Percentiles rank a stretch among this genome's conserved stretches.
These are phyloP conservation scores for Cladorrhinum sp. DNA, from an alignment of 2,329 filamentous ascomycete species.

Conservation along the genomic window DNA sequence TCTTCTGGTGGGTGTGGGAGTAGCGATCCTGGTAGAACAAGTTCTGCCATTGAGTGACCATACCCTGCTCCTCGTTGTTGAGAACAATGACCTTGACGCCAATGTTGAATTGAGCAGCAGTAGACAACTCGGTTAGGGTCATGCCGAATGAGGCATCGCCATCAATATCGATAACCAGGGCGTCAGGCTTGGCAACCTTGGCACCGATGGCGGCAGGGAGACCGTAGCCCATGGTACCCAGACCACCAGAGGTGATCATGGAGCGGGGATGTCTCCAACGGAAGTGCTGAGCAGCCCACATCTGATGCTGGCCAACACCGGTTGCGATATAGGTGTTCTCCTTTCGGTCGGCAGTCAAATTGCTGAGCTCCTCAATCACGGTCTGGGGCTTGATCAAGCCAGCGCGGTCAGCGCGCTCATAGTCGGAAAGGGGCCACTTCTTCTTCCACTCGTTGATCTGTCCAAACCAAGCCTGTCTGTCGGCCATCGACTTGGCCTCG, in stretches of 20 bases:
- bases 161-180: constrained; percentile 91
- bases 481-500: constrained; percentile 55
- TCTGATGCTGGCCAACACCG: constrained; percentile 96
- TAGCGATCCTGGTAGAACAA: constrained; percentile 95
- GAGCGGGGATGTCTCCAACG: constrained; percentile 87
- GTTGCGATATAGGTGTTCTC: constrained; percentile 84
- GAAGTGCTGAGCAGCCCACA: constrained; percentile 98
- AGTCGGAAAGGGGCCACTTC: constrained; percentile 80
- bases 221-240: constrained; percentile 95
- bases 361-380: constrained; percentile 84
- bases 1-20: constrained; percentile 87
- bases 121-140: constrained; percentile 93
- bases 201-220: constrained; percentile 92
- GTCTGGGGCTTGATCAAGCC: constrained; percentile 93
- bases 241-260: constrained; percentile 94
- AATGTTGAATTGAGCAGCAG: constrained; percentile 93
- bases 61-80: constrained; percentile 97
- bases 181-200: constrained; percentile 75
- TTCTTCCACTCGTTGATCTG: constrained; percentile 90
- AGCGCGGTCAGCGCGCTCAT: constrained; percentile 71
- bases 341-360: constrained; percentile 76
- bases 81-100: constrained; percentile 91
- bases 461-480: constrained; percentile 80
- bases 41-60: constrained; percentile 98
- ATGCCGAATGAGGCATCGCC: constrained; percentile 99